phyloP scores from a whole-genome alignment of 208 protist species.

The Porcisia deanei region DNA sequence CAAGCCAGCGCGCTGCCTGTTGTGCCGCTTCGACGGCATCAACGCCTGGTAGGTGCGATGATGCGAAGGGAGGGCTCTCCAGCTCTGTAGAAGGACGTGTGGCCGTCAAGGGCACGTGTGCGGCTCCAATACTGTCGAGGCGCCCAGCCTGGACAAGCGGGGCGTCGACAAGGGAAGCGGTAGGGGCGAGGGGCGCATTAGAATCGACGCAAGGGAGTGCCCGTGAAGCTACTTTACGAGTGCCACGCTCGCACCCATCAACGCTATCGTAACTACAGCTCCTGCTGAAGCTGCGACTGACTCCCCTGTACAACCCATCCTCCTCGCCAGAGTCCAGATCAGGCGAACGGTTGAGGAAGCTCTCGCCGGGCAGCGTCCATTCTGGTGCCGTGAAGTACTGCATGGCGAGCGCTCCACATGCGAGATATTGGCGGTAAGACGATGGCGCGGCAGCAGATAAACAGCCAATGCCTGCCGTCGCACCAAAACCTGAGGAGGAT shows the following conservation, averaged over 20 bases:
- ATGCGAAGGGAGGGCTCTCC: background rate
- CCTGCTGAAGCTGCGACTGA: background rate
- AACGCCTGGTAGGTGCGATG: background rate
- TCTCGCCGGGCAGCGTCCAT: conserved; percentile 19
- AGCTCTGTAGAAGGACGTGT: background rate
- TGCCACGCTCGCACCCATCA: background rate
- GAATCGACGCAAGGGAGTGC: background rate
- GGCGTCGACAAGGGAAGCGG: background rate
- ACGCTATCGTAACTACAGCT: background rate
- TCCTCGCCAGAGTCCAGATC: conserved; percentile 10
- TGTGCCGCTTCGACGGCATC: background rate
- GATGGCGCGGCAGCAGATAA: background rate
- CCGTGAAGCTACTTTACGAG: background rate
- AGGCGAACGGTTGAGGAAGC: conserved; percentile 7
- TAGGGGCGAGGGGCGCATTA: background rate
- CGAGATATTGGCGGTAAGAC: background rate
- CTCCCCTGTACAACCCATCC: background rate
- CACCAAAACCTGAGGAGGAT: background rate
- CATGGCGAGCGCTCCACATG: conserved; percentile 8
- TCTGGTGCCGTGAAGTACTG: conserved; percentile 10
- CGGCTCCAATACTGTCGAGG: background rate
- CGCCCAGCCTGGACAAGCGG: background rate
- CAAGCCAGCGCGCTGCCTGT: background rate
- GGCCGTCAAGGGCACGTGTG: background rate
- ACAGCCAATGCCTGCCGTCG: background rate